Conservation (phyloP, 1,284 basidiomycete genomes). For the Fomitopsis palustris region DNA sequence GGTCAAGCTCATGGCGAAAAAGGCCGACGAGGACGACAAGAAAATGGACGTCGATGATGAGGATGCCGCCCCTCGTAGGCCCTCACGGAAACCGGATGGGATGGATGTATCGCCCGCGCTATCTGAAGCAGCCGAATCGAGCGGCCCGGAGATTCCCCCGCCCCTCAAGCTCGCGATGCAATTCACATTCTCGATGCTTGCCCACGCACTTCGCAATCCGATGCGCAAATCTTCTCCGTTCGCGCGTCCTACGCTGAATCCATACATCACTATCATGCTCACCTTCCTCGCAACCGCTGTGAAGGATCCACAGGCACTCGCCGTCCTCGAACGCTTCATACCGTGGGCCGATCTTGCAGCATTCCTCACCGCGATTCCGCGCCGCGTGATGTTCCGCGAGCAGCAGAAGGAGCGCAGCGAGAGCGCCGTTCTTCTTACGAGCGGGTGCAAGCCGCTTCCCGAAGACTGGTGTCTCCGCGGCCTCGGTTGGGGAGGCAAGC, state of each 20-base stretch:
- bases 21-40: conserved; percentile 44
- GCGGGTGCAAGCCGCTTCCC: conserved; percentile 67
- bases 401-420: conserved; percentile 24
- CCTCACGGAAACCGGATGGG: background rate
- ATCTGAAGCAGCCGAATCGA: conserved; percentile 12
- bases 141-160: conserved; percentile 45
- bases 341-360: conserved; percentile 80
- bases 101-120: conserved; percentile 7
- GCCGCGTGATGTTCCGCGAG: conserved; percentile 42
- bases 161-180: conserved; percentile 73
- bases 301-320: conserved; percentile 58
- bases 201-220: conserved; percentile 67
- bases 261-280: conserved; percentile 83
- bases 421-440: conserved; percentile 49
- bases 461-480: conserved; percentile 97
- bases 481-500: conserved; percentile 90
- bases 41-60: conserved; percentile 69
- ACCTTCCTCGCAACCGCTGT: conserved; percentile 84
- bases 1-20: conserved; percentile 33
- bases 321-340: conserved; percentile 69
- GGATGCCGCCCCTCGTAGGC: conserved; percentile 53
- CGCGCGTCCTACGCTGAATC: conserved; percentile 65
- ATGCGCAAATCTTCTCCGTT: conserved; percentile 56
- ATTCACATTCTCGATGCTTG: conserved; percentile 79
- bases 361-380: conserved; percentile 66